Evolutionary conservation across 352 stramenopile species (phyloP).

Genomic region (Elongisporangium prolatum): DNA sequence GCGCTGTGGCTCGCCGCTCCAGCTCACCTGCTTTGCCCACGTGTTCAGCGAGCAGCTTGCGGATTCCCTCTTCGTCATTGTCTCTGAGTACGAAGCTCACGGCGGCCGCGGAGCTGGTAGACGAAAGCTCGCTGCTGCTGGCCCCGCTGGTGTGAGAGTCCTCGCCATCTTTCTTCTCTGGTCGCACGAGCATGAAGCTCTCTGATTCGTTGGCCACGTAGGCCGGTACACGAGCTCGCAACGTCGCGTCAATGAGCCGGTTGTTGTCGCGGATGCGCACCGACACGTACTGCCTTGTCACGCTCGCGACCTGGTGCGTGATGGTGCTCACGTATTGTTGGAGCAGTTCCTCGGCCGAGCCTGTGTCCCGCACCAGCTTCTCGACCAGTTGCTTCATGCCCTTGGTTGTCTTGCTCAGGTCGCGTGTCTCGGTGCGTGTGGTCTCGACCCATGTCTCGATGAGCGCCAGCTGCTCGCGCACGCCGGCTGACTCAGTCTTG

Average conservation of each 20-base stretch:
- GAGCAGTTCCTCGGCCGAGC: slow-evolving; percentile 59
- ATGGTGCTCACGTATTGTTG: slow-evolving; percentile 84
- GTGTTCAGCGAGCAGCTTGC: slow-evolving; percentile 15
- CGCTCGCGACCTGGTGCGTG: slow-evolving; percentile 77
- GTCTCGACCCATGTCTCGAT: slow-evolving; percentile 38
- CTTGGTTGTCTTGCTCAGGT: slow-evolving; percentile 38
- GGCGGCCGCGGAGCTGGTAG: background rate
- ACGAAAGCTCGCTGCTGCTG: slow-evolving; percentile 1
- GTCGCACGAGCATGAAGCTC: slow-evolving; percentile 63
- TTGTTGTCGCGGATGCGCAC: slow-evolving; percentile 83
- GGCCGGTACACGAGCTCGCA: slow-evolving; percentile 58
- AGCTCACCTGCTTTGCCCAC: background rate
- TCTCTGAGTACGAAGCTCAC: slow-evolving; percentile 36
- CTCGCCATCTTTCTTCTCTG: slow-evolving; percentile 29
- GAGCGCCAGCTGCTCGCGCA: slow-evolving; percentile 35
- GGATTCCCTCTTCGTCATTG: slow-evolving; percentile 33
- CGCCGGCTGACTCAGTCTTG: slow-evolving; percentile 22
- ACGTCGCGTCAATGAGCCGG: slow-evolving; percentile 64
- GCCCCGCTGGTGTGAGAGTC: slow-evolving; percentile 4
- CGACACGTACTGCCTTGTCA: slow-evolving; percentile 76
- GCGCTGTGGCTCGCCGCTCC: background rate
- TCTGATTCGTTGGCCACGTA: slow-evolving; percentile 68
- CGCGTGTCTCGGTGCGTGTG: slow-evolving; percentile 35
- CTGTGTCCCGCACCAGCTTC: slow-evolving; percentile 72
- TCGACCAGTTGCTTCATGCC: slow-evolving; percentile 72